Evolutionary conservation across 208 protist species (phyloP).

Genomic region (Leishmania lainsoni): DNA sequence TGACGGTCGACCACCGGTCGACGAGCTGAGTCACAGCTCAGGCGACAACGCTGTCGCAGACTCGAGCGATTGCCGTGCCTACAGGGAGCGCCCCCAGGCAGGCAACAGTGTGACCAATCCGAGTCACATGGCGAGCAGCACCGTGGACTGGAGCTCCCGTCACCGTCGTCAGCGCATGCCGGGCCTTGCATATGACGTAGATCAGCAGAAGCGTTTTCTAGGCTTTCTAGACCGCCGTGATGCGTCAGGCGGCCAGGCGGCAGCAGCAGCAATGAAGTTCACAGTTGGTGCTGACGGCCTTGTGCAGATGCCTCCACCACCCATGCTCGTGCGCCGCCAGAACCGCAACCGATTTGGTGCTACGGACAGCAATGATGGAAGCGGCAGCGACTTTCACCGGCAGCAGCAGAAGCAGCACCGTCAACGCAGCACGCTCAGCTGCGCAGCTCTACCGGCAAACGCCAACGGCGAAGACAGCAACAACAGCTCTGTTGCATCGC

Average conservation of each 20-base stretch:
- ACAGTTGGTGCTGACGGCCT: constrained; percentile 28
- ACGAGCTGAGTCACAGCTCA: background rate
- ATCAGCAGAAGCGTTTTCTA: constrained; percentile 27
- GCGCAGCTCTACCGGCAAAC: background rate
- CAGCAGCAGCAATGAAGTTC: constrained; percentile 21
- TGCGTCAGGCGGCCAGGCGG: constrained; percentile 2
- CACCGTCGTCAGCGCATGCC: constrained; percentile 24
- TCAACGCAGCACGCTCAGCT: background rate
- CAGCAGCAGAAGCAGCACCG: background rate
- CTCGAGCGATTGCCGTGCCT: background rate
- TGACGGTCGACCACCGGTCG: background rate
- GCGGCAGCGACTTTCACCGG: background rate
- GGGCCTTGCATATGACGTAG: constrained; percentile 22
- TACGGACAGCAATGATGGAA: constrained; percentile 1
- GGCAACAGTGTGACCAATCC: background rate
- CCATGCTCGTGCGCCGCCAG: constrained; percentile 19
- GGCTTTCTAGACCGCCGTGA: constrained; percentile 26
- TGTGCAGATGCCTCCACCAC: constrained; percentile 35
- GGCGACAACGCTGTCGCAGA: background rate
- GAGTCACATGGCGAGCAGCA: background rate
- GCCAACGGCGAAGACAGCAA: constrained; percentile 7
- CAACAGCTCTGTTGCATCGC: constrained; percentile 25
- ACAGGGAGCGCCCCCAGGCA: background rate
- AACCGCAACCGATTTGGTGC: background rate
- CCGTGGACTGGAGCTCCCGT: constrained; percentile 28